phyloP scores from a whole-genome alignment of 2,329 filamentous ascomycete species.

The Beauveria brongniartii region DNA sequence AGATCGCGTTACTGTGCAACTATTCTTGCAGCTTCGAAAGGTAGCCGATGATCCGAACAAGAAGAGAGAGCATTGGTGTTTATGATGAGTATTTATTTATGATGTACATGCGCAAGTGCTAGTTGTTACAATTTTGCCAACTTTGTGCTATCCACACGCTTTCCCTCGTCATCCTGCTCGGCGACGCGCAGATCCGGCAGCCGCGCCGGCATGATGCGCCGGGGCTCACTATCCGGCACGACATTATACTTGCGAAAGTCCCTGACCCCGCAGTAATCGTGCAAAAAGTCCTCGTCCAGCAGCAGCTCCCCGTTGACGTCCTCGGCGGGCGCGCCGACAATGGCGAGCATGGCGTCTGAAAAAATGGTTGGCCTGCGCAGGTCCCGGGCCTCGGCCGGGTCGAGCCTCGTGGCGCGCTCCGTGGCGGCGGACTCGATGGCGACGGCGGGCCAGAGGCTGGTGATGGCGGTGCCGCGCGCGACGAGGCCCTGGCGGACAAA shows the following conservation, averaged over 20 bases:
- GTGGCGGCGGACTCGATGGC: conserved; percentile 73
- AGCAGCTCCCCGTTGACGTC: conserved; percentile 63
- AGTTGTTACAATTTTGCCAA: conserved; percentile 30
- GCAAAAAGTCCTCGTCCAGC: conserved; percentile 75
- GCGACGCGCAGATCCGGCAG: conserved; percentile 64
- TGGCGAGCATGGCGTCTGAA: conserved; percentile 68
- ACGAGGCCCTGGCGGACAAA: conserved; percentile 56
- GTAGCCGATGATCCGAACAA: too few species aligned
- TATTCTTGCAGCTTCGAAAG: background rate
- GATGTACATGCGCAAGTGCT: background rate
- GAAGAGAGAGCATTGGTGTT: too few species aligned
- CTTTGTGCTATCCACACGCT: conserved; percentile 56
- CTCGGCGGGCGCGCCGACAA: conserved; percentile 51
- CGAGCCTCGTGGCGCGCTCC: conserved; percentile 36
- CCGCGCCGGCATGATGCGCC: conserved; percentile 68
- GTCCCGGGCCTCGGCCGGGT: conserved; percentile 43
- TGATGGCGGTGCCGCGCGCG: conserved; percentile 59
- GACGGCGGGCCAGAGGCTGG: conserved; percentile 73
- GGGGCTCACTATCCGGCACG: conserved; percentile 53
- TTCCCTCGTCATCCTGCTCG: conserved; percentile 76
- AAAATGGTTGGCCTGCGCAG: conserved; percentile 67
- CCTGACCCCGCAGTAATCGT: conserved; percentile 50
- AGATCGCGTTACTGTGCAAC: background rate
- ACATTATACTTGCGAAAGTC: conserved; percentile 70
- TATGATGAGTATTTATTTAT: background rate